Percentiles rank a stretch among this genome's conserved stretches.
These are phyloP conservation scores for Mycosphaerella arachidis DNA, from an alignment of 2,329 filamentous ascomycete species.

Conservation along the genomic window DNA sequence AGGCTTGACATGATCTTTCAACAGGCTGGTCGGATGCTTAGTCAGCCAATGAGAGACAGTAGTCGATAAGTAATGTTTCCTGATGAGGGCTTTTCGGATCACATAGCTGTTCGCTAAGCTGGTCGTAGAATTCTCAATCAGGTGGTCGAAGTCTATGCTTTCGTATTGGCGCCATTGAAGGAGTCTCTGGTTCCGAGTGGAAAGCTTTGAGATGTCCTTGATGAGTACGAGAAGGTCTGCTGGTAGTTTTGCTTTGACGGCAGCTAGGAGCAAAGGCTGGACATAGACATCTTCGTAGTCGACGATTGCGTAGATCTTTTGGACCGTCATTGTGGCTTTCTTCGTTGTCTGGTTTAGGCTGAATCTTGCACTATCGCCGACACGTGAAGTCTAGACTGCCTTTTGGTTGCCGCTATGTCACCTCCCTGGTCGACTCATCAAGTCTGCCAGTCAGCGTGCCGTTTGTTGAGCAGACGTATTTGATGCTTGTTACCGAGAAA, in stretches of 20 bases:
- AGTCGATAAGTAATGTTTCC: conserved; percentile 86
- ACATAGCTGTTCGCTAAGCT: conserved; percentile 83
- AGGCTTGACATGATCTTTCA: conserved; percentile 68
- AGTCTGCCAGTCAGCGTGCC: no score
- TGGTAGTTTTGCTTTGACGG: conserved; percentile 62
- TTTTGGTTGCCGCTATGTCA: not conserved
- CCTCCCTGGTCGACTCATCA: not conserved
- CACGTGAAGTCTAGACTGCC: not conserved
- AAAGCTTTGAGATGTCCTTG: conserved; percentile 54
- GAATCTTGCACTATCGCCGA: not conserved
- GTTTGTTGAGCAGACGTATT: no score
- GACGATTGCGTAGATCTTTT: conserved; percentile 62
- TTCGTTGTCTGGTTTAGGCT: not conserved
- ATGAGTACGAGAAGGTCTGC: conserved; percentile 32
- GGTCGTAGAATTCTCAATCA: conserved; percentile 56
- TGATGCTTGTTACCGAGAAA: no score
- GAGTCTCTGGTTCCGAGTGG: conserved; percentile 45
- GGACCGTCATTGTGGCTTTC: not conserved
- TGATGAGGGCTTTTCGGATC: conserved; percentile 91
- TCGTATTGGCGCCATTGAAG: conserved; percentile 88
- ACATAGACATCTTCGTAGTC: conserved; percentile 87
- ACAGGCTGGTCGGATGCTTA: conserved; percentile 69
- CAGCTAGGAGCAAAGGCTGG: conserved; percentile 73
- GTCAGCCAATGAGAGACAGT: conserved; percentile 81
- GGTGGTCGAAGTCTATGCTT: conserved; percentile 74